Percentiles rank a stretch among this genome's conserved stretches.
Evolutionary conservation across 495 filamentous ascomycete species (phyloP).

Genomic region (Filosporella fistucella): DNA sequence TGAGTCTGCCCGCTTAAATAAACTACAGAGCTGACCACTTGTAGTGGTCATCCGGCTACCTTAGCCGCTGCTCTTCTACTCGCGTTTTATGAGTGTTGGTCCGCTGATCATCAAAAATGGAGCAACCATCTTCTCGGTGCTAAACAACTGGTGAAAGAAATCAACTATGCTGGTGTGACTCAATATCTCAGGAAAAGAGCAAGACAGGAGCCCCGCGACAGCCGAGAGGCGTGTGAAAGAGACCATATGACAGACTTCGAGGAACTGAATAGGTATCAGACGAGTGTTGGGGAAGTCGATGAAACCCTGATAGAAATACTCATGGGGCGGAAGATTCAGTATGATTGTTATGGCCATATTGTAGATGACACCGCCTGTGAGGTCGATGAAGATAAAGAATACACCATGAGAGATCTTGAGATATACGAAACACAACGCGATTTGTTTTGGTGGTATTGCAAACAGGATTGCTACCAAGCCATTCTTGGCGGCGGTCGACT

Average conservation of each 20-base stretch:
- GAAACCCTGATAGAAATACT: slow-evolving; percentile 30
- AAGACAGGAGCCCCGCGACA: slow-evolving; percentile 20
- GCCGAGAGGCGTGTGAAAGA: slow-evolving; percentile 11
- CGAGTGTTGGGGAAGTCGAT: slow-evolving; percentile 27
- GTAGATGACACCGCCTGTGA: slow-evolving; percentile 12
- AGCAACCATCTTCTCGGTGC: slow-evolving; percentile 85
- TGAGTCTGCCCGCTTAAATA: too few relatives aligned
- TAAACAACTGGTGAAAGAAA: slow-evolving; percentile 75
- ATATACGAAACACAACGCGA: slow-evolving; percentile 77
- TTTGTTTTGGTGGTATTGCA: slow-evolving; percentile 94
- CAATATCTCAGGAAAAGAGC: slow-evolving; percentile 60
- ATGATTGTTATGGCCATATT: slow-evolving; percentile 18
- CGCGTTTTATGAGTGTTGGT: slow-evolving; percentile 91
- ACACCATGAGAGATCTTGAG: slow-evolving; percentile 69
- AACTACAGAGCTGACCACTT: too few relatives aligned
- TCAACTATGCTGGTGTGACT: slow-evolving; percentile 70
- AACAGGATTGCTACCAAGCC: slow-evolving; percentile 90
- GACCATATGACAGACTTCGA: slow-evolving; percentile 14
- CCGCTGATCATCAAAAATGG: slow-evolving; percentile 94
- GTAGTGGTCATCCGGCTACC: slow-evolving; percentile 71
- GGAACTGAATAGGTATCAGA: slow-evolving; percentile 22
- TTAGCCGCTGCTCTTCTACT: slow-evolving; percentile 85
- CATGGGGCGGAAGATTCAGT: slow-evolving; percentile 24
- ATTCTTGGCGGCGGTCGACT: slow-evolving; percentile 79
- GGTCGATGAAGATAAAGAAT: slow-evolving; percentile 18